A percentile compares a stretch with the other conserved stretches of the same genome.
phyloP scores from a whole-genome alignment of 2,329 filamentous ascomycete species.

The Apiospora koreana region DNA sequence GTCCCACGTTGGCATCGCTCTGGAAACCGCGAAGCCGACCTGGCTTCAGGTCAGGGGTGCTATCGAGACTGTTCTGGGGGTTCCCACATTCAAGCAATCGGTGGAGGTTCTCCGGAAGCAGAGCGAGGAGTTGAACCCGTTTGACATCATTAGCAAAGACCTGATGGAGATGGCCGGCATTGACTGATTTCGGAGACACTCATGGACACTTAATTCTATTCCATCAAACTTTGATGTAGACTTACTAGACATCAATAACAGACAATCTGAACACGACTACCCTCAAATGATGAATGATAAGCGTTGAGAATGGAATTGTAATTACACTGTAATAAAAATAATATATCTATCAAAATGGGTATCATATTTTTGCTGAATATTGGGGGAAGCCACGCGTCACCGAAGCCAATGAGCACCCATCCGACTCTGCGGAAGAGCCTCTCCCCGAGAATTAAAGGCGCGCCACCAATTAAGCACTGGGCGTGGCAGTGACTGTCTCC shows the following conservation, averaged over 20 bases:
- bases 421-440: background rate
- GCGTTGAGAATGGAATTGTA: background rate
- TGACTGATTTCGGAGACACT: background rate
- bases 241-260: no score
- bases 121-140: constrained; percentile 31
- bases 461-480: background rate
- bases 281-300: no score
- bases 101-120: constrained; percentile 29
- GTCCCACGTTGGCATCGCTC: constrained; percentile 36
- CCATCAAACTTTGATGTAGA: no score
- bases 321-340: constrained; percentile 6
- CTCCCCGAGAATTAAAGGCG: no score
- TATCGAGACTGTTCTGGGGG: constrained; percentile 30
- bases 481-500: constrained; percentile 17
- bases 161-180: constrained; percentile 10
- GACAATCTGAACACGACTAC: no score
- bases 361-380: constrained; percentile 1
- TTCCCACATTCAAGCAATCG: constrained; percentile 22
- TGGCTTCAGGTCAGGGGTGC: constrained; percentile 28
- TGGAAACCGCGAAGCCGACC: constrained; percentile 28
- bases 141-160: constrained; percentile 30
- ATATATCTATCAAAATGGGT: constrained; percentile 9
- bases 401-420: background rate
- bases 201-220: no score
- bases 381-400: background rate